These are phyloP conservation scores for Byssochlamys sp. DNA, from an alignment of 2,329 filamentous ascomycete species.

Conservation along the genomic window DNA sequence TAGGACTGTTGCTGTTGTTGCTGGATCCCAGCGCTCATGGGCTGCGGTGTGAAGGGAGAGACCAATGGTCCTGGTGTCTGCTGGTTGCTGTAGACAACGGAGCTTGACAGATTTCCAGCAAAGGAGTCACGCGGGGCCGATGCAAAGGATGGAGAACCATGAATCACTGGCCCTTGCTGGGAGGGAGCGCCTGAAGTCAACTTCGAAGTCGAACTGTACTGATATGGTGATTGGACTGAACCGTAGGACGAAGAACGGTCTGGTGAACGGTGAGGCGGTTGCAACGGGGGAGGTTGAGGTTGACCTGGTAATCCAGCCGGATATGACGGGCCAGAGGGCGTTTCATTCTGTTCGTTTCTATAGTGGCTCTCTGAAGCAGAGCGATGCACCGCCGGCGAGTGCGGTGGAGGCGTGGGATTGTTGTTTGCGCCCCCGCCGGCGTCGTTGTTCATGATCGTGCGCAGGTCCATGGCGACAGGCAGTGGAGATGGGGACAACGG, in stretches of 20 bases:
- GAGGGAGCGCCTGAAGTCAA: slow-evolving; percentile 21
- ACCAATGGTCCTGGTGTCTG: slow-evolving; percentile 21
- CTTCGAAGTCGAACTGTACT: slow-evolving; percentile 25
- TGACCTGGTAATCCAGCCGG: slow-evolving; percentile 18
- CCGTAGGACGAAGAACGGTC: slow-evolving; percentile 31
- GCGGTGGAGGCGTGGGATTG: slow-evolving; percentile 16
- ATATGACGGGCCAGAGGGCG: slow-evolving; percentile 17
- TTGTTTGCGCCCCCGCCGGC: slow-evolving; percentile 23
- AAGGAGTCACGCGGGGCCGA: slow-evolving; percentile 27
- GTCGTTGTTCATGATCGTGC: slow-evolving; percentile 44
- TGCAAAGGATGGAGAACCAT: slow-evolving; percentile 21
- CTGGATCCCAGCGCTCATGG: slow-evolving; percentile 21
- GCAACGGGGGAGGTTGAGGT: slow-evolving; percentile 36
- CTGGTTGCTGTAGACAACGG: slow-evolving; percentile 20
- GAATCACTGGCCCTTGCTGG: slow-evolving; percentile 24
- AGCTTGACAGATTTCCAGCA: slow-evolving; percentile 12
- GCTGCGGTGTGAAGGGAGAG: slow-evolving; percentile 32
- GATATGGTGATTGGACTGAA: slow-evolving; percentile 32
- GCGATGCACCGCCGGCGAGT: slow-evolving; percentile 16
- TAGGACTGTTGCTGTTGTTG: slow-evolving; percentile 29
- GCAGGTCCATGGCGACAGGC: slow-evolving; percentile 40
- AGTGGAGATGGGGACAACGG: slow-evolving; percentile 8
- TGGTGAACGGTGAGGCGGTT: slow-evolving; percentile 37
- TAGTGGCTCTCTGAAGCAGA: slow-evolving; percentile 19
- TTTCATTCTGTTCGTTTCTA: slow-evolving; percentile 12